Percentiles rank a stretch among this genome's conserved stretches.
Evolutionary conservation across 257 asterid genomes (phyloP).

Genomic region (Forsythia suspensa): DNA sequence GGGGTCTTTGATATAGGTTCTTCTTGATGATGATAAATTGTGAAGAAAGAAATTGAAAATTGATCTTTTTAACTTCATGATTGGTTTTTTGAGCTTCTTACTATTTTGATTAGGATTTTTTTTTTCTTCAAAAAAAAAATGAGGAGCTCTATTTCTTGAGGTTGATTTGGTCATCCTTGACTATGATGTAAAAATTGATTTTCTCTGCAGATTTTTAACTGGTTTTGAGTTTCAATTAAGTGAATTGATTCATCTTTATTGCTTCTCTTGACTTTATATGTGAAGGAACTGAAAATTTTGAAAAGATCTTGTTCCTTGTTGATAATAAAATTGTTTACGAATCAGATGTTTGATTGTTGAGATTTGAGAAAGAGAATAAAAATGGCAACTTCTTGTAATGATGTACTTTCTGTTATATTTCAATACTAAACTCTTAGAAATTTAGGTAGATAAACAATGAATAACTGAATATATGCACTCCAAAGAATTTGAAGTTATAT

Average conservation of each 20-base stretch:
- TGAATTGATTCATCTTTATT: slow-evolving; percentile 7
- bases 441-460: too few relatives aligned
- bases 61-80: too few relatives aligned
- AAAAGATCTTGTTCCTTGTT: slow-evolving; percentile 10
- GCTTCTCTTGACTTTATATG: background rate
- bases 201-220: slow-evolving; percentile 10
- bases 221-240: background rate
- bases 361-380: background rate
- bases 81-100: too few relatives aligned
- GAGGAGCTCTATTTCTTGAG: background rate
- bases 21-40: too few relatives aligned
- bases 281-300: slow-evolving; percentile 6
- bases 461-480: too few relatives aligned
- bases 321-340: background rate
- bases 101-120: too few relatives aligned
- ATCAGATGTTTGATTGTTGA: background rate
- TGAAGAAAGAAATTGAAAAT: too few relatives aligned
- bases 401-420: too few relatives aligned
- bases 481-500: too few relatives aligned
- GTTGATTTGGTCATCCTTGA: background rate
- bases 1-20: too few relatives aligned
- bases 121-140: background rate
- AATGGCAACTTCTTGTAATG: background rate
- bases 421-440: too few relatives aligned
- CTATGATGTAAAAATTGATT: background rate